phyloP scores from a whole-genome alignment of 2,329 filamentous ascomycete species.

The Ustilaginoidea virens region DNA sequence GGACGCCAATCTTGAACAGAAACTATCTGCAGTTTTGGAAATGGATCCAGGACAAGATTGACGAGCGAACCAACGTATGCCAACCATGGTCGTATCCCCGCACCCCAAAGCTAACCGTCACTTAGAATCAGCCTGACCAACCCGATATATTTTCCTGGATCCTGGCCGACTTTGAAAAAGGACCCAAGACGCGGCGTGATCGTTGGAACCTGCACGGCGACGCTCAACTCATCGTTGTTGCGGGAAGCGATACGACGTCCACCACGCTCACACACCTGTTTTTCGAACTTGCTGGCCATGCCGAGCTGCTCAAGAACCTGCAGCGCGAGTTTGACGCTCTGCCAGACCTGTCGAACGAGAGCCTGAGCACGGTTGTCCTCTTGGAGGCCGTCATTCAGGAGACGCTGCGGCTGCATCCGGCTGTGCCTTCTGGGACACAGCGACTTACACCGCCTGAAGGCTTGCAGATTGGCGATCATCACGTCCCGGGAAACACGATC shows the following conservation, averaged over 20 bases:
- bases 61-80: not conserved
- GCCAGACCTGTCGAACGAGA: not conserved
- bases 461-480: conserved; percentile 12
- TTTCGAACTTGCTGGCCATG: conserved; percentile 2
- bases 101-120: not conserved
- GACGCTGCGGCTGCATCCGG: conserved; percentile 3
- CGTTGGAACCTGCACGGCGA: conserved; percentile 2
- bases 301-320: not conserved
- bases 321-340: conserved; percentile 1
- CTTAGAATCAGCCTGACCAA: not conserved
- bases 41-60: not conserved
- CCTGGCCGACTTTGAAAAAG: not conserved
- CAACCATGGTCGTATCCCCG: not conserved
- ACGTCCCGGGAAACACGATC: conserved; percentile 16
- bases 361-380: conserved; percentile 1
- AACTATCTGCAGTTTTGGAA: not conserved
- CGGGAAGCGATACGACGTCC: conserved; percentile 4
- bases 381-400: conserved; percentile 4
- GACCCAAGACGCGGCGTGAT: not conserved
- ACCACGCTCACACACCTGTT: conserved; percentile 1
- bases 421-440: conserved; percentile 4
- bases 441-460: conserved; percentile 21
- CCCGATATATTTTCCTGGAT: conserved; percentile 2
- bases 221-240: conserved; percentile 3
- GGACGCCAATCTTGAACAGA: not conserved